phyloP scores from a whole-genome alignment of 345 rosid genomes.

The Moricandia moricandioides region DNA sequence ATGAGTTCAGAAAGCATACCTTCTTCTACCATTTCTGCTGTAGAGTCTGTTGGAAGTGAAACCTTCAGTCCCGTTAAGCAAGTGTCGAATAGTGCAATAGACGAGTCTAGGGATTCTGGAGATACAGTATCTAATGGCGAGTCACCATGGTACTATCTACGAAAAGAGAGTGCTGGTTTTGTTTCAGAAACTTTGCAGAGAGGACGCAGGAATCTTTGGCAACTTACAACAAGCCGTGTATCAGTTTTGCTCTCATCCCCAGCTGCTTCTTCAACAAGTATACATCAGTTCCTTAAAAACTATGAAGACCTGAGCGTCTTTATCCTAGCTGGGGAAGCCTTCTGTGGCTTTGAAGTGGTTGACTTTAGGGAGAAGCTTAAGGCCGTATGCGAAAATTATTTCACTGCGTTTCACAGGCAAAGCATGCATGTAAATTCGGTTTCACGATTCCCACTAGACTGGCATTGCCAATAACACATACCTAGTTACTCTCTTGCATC shows the following conservation, averaged over 20 bases:
- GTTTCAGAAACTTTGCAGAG: slow-evolving; percentile 87
- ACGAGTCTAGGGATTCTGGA: slow-evolving; percentile 51
- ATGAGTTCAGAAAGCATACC: slow-evolving; percentile 41
- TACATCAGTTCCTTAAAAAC: slow-evolving; percentile 90
- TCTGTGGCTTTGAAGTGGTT: slow-evolving; percentile 85
- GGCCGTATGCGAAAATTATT: slow-evolving; percentile 81
- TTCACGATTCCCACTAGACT: slow-evolving; percentile 5
- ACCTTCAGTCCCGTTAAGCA: slow-evolving; percentile 29
- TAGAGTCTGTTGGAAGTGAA: slow-evolving; percentile 40
- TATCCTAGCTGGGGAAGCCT: slow-evolving; percentile 95
- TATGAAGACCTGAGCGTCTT: slow-evolving; percentile 85
- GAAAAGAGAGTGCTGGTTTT: slow-evolving; percentile 81
- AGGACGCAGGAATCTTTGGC: slow-evolving; percentile 97
- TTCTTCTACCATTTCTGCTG: slow-evolving; percentile 38
- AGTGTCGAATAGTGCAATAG: slow-evolving; percentile 37
- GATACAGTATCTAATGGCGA: slow-evolving; percentile 60
- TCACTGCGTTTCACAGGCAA: slow-evolving; percentile 84
- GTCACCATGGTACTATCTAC: slow-evolving; percentile 89
- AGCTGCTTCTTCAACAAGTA: slow-evolving; percentile 78
- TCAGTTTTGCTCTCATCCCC: slow-evolving; percentile 91
- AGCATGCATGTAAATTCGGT: slow-evolving; percentile 69
- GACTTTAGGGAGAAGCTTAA: slow-evolving; percentile 94
- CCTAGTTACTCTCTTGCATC: slow-evolving; percentile 28
- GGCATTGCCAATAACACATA: neutral
- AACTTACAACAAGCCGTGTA: slow-evolving; percentile 87